Percentiles rank a stretch among this genome's conserved stretches.
Conservation (phyloP, 2,329 filamentous ascomycete species). For the Simplicillium sp. region DNA sequence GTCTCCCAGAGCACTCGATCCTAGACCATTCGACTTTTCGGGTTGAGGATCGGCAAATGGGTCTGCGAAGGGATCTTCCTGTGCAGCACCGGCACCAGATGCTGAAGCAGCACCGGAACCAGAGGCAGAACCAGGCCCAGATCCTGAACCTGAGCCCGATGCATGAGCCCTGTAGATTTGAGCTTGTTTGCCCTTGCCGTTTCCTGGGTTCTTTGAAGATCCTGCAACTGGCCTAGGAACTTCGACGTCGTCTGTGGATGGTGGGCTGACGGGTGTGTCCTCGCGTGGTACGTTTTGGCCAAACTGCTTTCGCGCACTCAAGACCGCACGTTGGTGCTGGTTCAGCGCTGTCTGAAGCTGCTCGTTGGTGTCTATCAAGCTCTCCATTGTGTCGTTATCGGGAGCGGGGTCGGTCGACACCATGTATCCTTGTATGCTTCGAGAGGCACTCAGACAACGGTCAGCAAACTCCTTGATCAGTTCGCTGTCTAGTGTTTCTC, state of each 20-base stretch:
- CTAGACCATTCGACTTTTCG: slow-evolving; percentile 1
- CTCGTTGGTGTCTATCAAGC: slow-evolving; percentile 89
- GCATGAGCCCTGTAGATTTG: slow-evolving; percentile 9
- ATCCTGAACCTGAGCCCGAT: slow-evolving; percentile 12
- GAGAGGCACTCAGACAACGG: slow-evolving; percentile 71
- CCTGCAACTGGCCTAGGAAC: slow-evolving; percentile 3
- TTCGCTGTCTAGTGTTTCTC: slow-evolving; percentile 73
- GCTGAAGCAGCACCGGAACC: slow-evolving; percentile 7
- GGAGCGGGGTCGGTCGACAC: slow-evolving; percentile 66
- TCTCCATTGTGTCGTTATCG: slow-evolving; percentile 90
- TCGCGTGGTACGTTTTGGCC: slow-evolving; percentile 24
- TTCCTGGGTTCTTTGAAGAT: slow-evolving; percentile 8
- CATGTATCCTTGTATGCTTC: slow-evolving; percentile 82
- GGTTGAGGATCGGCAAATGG: slow-evolving; percentile 22
- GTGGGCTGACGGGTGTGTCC: slow-evolving; percentile 14
- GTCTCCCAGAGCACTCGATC: not conserved
- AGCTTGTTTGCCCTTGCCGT: slow-evolving; percentile 24
- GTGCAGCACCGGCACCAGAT: slow-evolving; percentile 7
- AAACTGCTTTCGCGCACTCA: slow-evolving; percentile 50
- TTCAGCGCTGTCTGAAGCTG: slow-evolving; percentile 74
- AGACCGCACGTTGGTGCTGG: slow-evolving; percentile 72
- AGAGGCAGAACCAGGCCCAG: slow-evolving; percentile 15
- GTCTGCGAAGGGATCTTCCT: slow-evolving; percentile 21
- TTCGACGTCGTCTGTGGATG: slow-evolving; percentile 1
- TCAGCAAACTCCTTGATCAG: slow-evolving; percentile 86